Evolutionary conservation across 768 basidiomycete genomes (phyloP).

Genomic region (Tricholoma saponaceum): DNA sequence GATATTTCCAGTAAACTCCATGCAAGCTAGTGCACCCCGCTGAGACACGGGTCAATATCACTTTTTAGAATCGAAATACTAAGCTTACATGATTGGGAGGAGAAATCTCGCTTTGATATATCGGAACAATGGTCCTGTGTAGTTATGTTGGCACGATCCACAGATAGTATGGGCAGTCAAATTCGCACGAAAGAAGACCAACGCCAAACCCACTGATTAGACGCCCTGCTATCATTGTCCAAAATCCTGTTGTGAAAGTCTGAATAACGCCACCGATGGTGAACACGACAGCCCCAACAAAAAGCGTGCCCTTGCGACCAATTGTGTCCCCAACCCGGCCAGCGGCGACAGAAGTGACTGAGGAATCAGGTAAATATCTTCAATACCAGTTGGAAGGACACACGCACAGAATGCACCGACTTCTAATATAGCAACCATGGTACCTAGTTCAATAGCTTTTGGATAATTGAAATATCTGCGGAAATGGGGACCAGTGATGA

Average conservation of each 20-base stretch:
- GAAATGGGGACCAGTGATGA: constrained; percentile 87
- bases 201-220: constrained; percentile 74
- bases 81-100: constrained; percentile 78
- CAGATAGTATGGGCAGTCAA: neutral
- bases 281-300: constrained; percentile 70
- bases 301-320: constrained; percentile 71
- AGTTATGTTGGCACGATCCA: neutral
- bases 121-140: constrained; percentile 85
- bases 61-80: neutral
- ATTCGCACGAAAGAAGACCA: constrained; percentile 61
- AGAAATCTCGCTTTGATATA: constrained; percentile 94
- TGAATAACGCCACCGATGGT: constrained; percentile 74
- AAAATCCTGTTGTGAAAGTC: constrained; percentile 47
- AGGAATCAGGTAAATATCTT: constrained; percentile 1
- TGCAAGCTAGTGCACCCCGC: constrained; percentile 89
- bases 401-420: constrained; percentile 82
- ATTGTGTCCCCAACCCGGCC: constrained; percentile 74
- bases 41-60: constrained; percentile 23
- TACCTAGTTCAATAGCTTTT: constrained; percentile 71
- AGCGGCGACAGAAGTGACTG: constrained; percentile 89
- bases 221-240: constrained; percentile 51
- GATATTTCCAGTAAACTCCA: constrained; percentile 94
- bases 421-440: constrained; percentile 94
- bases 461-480: constrained; percentile 80
- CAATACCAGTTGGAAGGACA: neutral